These are phyloP conservation scores for Linnemannia hyalina DNA, from an alignment of 192 early-diverging fungal species.

Conservation along the genomic window DNA sequence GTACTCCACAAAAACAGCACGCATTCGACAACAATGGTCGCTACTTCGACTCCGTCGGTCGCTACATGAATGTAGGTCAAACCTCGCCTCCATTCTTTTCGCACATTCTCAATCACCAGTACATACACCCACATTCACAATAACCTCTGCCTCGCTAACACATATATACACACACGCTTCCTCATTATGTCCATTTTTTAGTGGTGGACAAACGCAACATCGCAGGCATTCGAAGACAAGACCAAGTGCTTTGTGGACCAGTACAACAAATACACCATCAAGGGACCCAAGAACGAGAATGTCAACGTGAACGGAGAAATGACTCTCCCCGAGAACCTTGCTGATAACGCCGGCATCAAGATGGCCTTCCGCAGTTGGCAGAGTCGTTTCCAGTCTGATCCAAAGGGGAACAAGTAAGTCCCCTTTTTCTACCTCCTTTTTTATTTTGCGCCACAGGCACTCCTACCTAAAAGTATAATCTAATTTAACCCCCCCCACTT, in stretches of 20 bases:
- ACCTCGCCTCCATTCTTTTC: background rate
- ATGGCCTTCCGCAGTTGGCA: conserved; percentile 61
- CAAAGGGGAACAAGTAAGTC: conserved; percentile 44
- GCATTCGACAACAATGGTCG: conserved; percentile 73
- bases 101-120: conserved; percentile 4
- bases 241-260: conserved; percentile 75
- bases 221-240: conserved; percentile 58
- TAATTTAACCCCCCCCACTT: background rate
- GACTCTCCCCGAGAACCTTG: conserved; percentile 75
- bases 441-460: conserved; percentile 1
- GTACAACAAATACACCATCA: conserved; percentile 63
- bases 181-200: conserved; percentile 34
- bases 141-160: too few relatives aligned
- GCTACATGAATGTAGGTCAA: conserved; percentile 22
- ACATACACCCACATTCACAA: too few relatives aligned
- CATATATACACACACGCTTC: too few relatives aligned
- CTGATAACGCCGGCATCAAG: conserved; percentile 77
- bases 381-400: conserved; percentile 11
- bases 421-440: conserved; percentile 58
- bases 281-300: conserved; percentile 33
- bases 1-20: conserved; percentile 42
- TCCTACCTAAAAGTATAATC: background rate
- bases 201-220: conserved; percentile 78
- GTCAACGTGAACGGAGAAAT: conserved; percentile 60
- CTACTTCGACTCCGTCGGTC: conserved; percentile 63